Base-by-base conservation (phyloP, 495 filamentous ascomycete species). In the Penicillium fimorum region DNA sequence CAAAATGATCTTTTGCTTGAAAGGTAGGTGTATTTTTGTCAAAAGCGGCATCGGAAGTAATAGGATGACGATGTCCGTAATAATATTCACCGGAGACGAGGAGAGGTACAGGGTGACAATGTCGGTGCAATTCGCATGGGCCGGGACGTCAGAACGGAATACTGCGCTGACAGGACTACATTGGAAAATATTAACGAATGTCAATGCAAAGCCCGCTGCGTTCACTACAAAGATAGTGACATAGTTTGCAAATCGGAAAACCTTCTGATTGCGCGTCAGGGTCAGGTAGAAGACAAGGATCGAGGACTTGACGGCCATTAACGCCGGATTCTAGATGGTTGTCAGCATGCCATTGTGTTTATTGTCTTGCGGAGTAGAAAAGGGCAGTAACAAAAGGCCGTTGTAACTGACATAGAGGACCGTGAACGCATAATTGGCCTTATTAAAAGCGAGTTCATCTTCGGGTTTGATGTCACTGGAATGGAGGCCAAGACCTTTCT, bases 221-320 rank as follows among this genome's bases (percentile, higher is more conserved):
- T 93, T 93, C 48, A 94, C 91, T 15, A 92, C 82, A 32, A 74
- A 69, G 6, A 95, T 70, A 3, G 88, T 89, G 17, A 76, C 77
- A 74, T 88, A 87, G 22, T 87, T 90, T 3, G 83, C 79, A 72
- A 84, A 82, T 59, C 84, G 81, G 63, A 92, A 85, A 30, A 90
- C 73, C 60, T 86, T 85, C 41, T 91, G 86, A 32, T 85, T 85
- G 61, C 84, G 86, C 7, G 90, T 87, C 48, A 96, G 73, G 32
- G 87, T 84, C 29, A 96, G 79, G 74, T 91, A 96, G 68, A 95
- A 96, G 55, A 92, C 72, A 47, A 96, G 81, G 59, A 97, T 91
- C n/a, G 90, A 93, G 5, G 90, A 91, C 73, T 96, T 97, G 47
- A 91, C 68, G 37, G 72, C 66, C 76, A 79, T 79, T 51, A 96